These are phyloP conservation scores for Camelina sativa DNA, from an alignment of 345 rosid genomes.

Conservation along the genomic window DNA sequence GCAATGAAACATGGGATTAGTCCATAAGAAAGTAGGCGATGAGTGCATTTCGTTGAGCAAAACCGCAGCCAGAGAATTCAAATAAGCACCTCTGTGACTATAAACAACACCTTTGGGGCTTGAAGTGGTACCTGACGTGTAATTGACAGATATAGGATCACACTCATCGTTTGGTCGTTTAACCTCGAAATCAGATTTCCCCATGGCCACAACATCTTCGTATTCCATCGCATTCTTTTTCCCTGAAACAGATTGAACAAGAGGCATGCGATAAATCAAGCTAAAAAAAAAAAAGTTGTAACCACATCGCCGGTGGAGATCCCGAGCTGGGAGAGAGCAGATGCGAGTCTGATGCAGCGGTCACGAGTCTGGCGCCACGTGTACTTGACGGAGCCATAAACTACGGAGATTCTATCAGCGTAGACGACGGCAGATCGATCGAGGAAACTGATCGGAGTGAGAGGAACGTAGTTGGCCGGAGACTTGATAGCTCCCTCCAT, in stretches of 20 bases:
- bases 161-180: constrained; percentile 59
- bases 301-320: constrained; percentile 60
- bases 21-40: constrained; percentile 74
- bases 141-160: constrained; percentile 84
- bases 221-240: constrained; percentile 45
- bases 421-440: constrained; percentile 62
- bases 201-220: constrained; percentile 59
- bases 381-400: constrained; percentile 55
- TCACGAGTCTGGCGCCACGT: constrained; percentile 67
- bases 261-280: background rate
- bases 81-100: constrained; percentile 89
- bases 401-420: constrained; percentile 52
- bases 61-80: constrained; percentile 64
- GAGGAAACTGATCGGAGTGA: constrained; percentile 67
- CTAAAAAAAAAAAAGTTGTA: constrained; percentile 24
- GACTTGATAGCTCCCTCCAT: constrained; percentile 53
- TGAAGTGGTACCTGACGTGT: constrained; percentile 93
- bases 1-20: constrained; percentile 96
- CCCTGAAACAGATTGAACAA: constrained; percentile 12
- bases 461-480: constrained; percentile 60
- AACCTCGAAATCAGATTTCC: constrained; percentile 49
- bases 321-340: constrained; percentile 53
- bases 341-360: constrained; percentile 71
- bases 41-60: constrained; percentile 60
- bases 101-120: constrained; percentile 88